Evolutionary conservation across 2,329 filamentous ascomycete species (phyloP), one percentile per base, ranked within the genome.

Genomic region (Diaporthe citriasiana): DNA sequence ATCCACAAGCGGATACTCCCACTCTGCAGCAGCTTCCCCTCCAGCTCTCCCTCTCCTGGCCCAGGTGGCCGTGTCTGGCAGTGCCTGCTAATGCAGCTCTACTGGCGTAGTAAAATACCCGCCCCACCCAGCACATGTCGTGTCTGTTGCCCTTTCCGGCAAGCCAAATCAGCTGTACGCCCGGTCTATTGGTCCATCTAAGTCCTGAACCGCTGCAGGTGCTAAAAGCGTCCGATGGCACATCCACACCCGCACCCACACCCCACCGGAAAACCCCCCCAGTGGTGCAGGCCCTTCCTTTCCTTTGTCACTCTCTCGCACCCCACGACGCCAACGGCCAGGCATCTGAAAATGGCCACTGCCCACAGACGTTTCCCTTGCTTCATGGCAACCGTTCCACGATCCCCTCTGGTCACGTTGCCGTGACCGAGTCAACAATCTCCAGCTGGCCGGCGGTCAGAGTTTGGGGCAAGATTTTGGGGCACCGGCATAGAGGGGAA

Each of bases 141-240:
- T 63, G 66, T 40, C 3, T 53, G 45, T 53, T 71, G 56, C 70
- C 70, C 33, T 55, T 63, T 63, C 70, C 45, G 70, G 70, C 50
- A 71, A 71, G 56, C 38, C 13, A 71, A 13, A 47, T 63, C 45
- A 33, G 57, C 57, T 55, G 50, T 71, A 25, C 56, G 45, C 25
- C n/a, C 25, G 17, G 59, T 45, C 59, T 63, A 71, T 71, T 71
- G 70, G 70, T 53, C 70, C 56, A 63, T 63, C 70, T 71, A 25
- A 53, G 33, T 40, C 63, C 63, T 68, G 47, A 53, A 68, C 63
- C 33, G 33, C 56, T 71, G 56, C 56, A 71, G 45, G 33, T 53
- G 70, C 70, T 60, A 60, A 51, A 51, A 63, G 35, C 12, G 68
- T 50, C 68, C 35, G 51, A 22, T 71, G 69, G 15, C 56, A 47